These are phyloP conservation scores for Aspergillus ibericus DNA, from an alignment of 2,329 filamentous ascomycete species.

Conservation along the genomic window DNA sequence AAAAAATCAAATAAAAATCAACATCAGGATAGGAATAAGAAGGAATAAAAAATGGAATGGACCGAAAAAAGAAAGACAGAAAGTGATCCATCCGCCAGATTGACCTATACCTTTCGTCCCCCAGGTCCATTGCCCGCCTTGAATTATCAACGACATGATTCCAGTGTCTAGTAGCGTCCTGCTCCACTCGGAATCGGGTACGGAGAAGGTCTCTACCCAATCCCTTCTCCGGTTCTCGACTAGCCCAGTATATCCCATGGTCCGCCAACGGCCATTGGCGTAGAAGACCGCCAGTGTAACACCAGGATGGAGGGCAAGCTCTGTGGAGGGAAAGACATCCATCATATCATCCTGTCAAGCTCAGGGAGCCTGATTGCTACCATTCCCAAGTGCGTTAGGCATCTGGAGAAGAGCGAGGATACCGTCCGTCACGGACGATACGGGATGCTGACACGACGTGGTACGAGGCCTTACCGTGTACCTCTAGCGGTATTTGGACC, in stretches of 20 bases:
- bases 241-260: neutral
- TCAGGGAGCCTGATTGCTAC: constrained; percentile 5
- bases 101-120: neutral
- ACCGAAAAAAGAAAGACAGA: neutral
- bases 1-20: no score
- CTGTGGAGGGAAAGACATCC: constrained; percentile 7
- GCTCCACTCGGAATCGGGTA: constrained; percentile 10
- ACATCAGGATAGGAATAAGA: no score
- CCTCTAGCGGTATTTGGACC: constrained; percentile 18
- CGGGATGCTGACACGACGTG: constrained; percentile 13
- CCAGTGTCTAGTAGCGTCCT: neutral
- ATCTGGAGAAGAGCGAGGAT: neutral
- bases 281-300: constrained; percentile 3
- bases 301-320: neutral
- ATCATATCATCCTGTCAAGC: constrained; percentile 6
- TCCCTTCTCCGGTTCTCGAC: neutral
- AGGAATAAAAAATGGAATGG: neutral
- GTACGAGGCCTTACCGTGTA: constrained; percentile 18
- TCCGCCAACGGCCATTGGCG: constrained; percentile 2
- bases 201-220: neutral
- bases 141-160: neutral
- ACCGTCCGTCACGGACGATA: constrained; percentile 14
- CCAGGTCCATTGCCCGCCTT: neutral
- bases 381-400: constrained; percentile 16
- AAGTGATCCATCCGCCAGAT: no score